Conservation (phyloP, 1,284 basidiomycete genomes). For the Tranzscheliella williamsii region DNA sequence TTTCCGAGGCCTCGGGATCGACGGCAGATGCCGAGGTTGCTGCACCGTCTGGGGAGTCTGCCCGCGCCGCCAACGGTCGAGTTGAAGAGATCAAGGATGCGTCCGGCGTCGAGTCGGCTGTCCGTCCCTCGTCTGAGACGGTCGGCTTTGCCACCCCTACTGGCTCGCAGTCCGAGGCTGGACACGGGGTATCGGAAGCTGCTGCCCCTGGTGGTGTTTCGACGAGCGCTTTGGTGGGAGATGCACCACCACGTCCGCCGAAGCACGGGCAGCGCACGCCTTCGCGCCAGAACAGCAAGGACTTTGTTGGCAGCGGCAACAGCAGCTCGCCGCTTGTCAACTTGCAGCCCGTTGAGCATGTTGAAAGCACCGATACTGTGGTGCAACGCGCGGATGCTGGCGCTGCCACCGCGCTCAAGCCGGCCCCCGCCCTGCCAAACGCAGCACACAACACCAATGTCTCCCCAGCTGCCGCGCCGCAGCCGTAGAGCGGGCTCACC, state of each 20-base stretch:
- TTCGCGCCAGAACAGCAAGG: constrained; percentile 31
- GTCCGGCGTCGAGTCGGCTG: neutral
- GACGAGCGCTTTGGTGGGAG: neutral
- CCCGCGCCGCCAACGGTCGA: constrained; percentile 8
- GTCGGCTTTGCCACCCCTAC: constrained; percentile 11
- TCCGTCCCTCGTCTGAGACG: constrained; percentile 17
- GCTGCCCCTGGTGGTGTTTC: neutral
- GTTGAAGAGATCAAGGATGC: constrained; percentile 29
- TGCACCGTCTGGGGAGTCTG: no score
- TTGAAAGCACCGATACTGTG: neutral
- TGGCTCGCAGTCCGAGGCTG: constrained; percentile 8
- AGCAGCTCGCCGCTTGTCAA: neutral
- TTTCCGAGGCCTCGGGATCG: constrained; percentile 1
- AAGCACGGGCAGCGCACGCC: constrained; percentile 25
- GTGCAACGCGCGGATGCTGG: constrained; percentile 1
- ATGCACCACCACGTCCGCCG: constrained; percentile 26
- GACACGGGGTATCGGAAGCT: neutral
- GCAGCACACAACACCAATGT: constrained; percentile 2
- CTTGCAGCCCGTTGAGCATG: neutral
- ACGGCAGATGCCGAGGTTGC: neutral
- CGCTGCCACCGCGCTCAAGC: constrained; percentile 2
- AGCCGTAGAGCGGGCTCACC: no score
- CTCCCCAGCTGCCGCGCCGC: neutral
- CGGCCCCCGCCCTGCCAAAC: constrained; percentile 30
- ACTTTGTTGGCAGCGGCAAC: neutral